A percentile compares a stretch with the other conserved stretches of the same genome.
Conservation (phyloP, 2,329 filamentous ascomycete genomes). For the Calycina herbarum region DNA sequence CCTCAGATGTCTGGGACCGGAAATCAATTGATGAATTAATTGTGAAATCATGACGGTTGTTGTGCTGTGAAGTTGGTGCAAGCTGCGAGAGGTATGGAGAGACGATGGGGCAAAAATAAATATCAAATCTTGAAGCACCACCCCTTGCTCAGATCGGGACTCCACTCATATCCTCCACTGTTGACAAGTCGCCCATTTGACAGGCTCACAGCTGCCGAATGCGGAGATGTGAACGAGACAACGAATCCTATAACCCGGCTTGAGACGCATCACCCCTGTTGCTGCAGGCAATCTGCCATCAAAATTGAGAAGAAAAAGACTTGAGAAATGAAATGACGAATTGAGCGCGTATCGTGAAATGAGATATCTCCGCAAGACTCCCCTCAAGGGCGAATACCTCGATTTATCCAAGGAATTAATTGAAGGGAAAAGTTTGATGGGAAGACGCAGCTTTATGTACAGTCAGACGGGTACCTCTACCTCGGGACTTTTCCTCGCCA, state of each 20-base stretch:
- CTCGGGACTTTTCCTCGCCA: neutral
- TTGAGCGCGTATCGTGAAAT: neutral
- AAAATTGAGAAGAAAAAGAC: neutral
- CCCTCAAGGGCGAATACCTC: neutral
- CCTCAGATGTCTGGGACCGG: neutral
- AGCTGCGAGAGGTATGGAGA: neutral
- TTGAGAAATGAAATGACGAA: neutral
- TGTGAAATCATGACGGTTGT: neutral
- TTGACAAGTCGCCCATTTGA: neutral
- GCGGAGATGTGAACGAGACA: neutral
- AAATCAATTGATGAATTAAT: neutral
- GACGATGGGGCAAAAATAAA: neutral
- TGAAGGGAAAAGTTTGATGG: neutral
- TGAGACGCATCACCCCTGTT: neutral
- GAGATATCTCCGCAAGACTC: neutral
- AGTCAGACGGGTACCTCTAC: neutral
- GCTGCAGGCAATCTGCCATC: neutral
- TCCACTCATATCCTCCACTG: neutral
- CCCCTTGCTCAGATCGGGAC: slow-evolving; percentile 4
- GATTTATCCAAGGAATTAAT: neutral
- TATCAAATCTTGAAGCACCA: slow-evolving; percentile 5
- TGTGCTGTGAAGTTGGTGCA: neutral
- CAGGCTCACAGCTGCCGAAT: slow-evolving; percentile 1
- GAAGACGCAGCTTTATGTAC: neutral
- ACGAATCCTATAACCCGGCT: slow-evolving; percentile 3